phyloP scores from a whole-genome alignment of 768 basidiomycete genomes.

The Termitomyces sp. region DNA sequence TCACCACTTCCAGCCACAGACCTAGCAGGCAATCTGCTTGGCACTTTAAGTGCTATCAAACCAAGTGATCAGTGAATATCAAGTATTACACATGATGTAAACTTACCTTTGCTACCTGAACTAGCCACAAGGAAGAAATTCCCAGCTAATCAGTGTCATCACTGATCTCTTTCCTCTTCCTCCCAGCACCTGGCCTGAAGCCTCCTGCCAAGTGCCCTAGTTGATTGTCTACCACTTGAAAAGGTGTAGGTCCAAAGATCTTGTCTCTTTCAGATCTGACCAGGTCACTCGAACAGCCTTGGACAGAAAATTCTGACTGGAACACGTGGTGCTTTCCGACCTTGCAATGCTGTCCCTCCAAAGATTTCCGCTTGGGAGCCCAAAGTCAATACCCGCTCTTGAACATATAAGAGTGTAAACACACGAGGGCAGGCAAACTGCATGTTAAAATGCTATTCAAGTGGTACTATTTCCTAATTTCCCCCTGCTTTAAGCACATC shows the following conservation, averaged over 20 bases:
- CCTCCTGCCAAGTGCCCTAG: no score
- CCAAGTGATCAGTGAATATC: no score
- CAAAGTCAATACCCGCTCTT: constrained; percentile 47
- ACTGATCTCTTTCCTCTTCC: no score
- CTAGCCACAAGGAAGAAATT: no score
- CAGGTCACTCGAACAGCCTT: constrained; percentile 44
- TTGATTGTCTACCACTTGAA: constrained; percentile 83
- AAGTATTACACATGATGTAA: no score
- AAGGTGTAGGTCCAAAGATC: constrained; percentile 51
- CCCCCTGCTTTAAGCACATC: constrained; percentile 35
- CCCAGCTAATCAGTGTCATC: no score
- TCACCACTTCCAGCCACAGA: no score
- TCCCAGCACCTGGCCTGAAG: no score
- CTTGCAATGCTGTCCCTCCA: constrained; percentile 83
- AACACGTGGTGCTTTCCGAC: constrained; percentile 83
- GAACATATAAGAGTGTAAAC: constrained; percentile 7
- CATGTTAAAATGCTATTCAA: constrained; percentile 5
- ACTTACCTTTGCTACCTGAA: no score
- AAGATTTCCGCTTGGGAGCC: constrained; percentile 87
- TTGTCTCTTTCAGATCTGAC: not conserved
- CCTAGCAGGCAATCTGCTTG: no score
- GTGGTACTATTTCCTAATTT: constrained; percentile 3
- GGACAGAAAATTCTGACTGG: constrained; percentile 89
- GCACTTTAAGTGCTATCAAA: no score
- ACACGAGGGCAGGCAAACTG: not conserved